A percentile compares a stretch with the other conserved stretches of the same genome.
These are phyloP conservation scores for Vitis hybrid DNA, from an alignment of 177 flowering plant genomes.

Conservation along the genomic window DNA sequence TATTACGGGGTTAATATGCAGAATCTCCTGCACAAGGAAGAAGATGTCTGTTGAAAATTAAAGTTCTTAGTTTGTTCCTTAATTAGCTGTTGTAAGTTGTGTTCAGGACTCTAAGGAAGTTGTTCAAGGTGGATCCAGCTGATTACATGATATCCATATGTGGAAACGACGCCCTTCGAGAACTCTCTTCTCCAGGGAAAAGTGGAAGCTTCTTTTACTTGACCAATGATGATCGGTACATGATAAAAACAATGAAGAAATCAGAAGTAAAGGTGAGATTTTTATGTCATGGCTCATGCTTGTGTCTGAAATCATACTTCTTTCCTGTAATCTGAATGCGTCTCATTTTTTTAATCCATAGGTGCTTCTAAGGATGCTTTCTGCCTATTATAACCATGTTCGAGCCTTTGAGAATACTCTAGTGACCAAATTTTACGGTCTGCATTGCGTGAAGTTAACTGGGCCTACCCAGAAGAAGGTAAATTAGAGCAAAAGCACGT, in stretches of 20 bases:
- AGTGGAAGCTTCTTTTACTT: constrained; percentile 68
- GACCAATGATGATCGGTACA: constrained; percentile 57
- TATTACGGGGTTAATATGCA: no score
- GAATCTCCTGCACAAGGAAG: no score
- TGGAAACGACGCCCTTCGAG: constrained; percentile 60
- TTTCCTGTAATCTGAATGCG: neutral
- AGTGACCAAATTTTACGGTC: constrained; percentile 48
- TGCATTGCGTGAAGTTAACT: constrained; percentile 54
- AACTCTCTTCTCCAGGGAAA: constrained; percentile 64
- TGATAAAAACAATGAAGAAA: constrained; percentile 68
- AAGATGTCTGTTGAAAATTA: neutral
- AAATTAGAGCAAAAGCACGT: neutral
- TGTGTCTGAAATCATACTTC: neutral
- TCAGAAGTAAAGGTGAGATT: constrained; percentile 48
- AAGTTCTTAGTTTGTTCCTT: neutral
- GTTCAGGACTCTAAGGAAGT: constrained; percentile 48
- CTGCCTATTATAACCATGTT: constrained; percentile 56
- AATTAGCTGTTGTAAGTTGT: neutral
- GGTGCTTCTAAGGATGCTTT: constrained; percentile 58
- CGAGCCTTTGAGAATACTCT: constrained; percentile 48
- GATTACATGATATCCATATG: constrained; percentile 63
- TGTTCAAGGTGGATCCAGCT: constrained; percentile 59
- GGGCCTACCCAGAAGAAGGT: constrained; percentile 56
- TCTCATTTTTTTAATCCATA: constrained; percentile 3
- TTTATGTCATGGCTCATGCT: neutral